These are phyloP conservation scores for Acanthamoeba triangularis DNA, from an alignment of 208 protist species.

Conservation along the genomic window DNA sequence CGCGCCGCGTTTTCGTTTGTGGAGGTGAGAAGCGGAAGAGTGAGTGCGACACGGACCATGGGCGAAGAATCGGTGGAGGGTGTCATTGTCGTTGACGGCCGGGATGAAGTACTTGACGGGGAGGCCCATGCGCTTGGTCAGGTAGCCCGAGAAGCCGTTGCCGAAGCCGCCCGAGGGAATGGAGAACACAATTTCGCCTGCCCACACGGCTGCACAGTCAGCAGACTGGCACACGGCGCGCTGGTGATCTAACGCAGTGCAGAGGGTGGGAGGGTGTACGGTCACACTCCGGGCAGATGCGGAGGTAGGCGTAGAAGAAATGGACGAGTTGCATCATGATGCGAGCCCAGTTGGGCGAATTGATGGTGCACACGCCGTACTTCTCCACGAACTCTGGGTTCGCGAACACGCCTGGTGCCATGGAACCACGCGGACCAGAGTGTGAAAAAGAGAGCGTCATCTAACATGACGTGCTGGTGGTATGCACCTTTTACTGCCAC, in stretches of 20 bases:
- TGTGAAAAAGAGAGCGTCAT: neutral
- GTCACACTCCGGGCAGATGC: conserved; percentile 76
- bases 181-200: conserved; percentile 91
- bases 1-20: neutral
- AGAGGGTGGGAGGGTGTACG: neutral
- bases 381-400: conserved; percentile 91
- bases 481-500: conserved; percentile 68
- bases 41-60: conserved; percentile 86
- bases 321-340: conserved; percentile 97
- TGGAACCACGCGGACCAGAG: conserved; percentile 81
- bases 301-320: conserved; percentile 97
- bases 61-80: conserved; percentile 95
- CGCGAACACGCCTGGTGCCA: conserved; percentile 91
- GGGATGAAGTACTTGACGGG: conserved; percentile 95
- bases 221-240: neutral
- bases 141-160: conserved; percentile 96
- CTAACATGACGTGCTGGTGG: neutral
- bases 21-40: neutral
- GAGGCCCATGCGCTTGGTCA: conserved; percentile 94
- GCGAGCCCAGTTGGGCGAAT: conserved; percentile 98
- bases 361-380: conserved; percentile 95
- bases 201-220: neutral
- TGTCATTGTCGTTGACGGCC: conserved; percentile 97
- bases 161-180: conserved; percentile 98
- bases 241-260: neutral